Evolutionary conservation across 768 basidiomycete species (phyloP).

Genomic region (Boletellus ananiceps): DNA sequence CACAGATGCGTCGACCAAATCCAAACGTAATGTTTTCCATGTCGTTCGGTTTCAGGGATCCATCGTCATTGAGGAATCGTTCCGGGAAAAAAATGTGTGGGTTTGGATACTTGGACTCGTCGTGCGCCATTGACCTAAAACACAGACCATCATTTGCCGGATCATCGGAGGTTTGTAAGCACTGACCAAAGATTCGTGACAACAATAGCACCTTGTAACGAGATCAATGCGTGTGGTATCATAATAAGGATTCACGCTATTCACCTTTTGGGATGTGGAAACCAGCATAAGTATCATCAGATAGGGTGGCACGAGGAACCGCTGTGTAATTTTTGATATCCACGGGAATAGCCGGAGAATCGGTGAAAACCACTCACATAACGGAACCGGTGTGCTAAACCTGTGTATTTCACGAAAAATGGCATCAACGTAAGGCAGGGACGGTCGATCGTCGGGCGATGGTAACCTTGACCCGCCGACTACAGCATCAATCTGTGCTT

Average conservation of each 20-base stretch:
- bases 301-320: too few relatives aligned
- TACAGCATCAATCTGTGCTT: not conserved
- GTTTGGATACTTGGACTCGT: constrained; percentile 30
- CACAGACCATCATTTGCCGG: not conserved
- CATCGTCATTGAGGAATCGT: constrained; percentile 29
- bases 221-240: not conserved
- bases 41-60: not conserved
- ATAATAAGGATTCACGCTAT: not conserved
- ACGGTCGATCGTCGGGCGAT: not conserved
- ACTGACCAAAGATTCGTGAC: constrained; percentile 27
- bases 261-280: constrained; percentile 34
- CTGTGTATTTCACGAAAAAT: not conserved
- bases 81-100: constrained; percentile 35
- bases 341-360: too few relatives aligned
- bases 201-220: constrained; percentile 13
- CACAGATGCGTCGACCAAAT: constrained; percentile 16
- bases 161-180: not conserved
- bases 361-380: not conserved
- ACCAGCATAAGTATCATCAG: too few relatives aligned
- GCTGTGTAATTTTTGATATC: too few relatives aligned
- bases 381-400: not conserved
- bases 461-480: not conserved
- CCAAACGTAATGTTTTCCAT: constrained; percentile 4
- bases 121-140: constrained; percentile 5
- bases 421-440: not conserved